These are phyloP conservation scores for Stephania cephalantha DNA, from an alignment of 164 flowering plant species.

Conservation along the genomic window DNA sequence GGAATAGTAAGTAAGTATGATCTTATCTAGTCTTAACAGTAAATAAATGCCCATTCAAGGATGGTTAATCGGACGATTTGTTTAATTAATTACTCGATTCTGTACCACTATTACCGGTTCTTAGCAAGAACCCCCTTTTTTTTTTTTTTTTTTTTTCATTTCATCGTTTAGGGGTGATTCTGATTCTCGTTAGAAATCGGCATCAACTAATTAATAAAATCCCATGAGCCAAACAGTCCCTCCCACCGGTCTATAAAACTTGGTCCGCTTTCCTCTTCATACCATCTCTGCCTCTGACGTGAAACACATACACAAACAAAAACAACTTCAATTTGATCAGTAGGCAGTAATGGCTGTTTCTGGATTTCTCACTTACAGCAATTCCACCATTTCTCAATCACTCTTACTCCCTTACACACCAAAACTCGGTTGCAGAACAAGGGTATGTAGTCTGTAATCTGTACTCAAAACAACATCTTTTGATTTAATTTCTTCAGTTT, in stretches of 20 bases:
- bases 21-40: too few relatives aligned
- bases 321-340: not conserved
- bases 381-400: conserved; percentile 14
- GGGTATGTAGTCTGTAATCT: conserved; percentile 13
- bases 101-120: not conserved
- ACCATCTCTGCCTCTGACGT: not conserved
- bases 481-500: not conserved
- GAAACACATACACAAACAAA: too few relatives aligned
- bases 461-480: not conserved
- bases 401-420: conserved; percentile 10
- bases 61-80: not conserved
- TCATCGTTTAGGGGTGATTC: not conserved
- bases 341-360: conserved; percentile 25
- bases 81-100: not conserved
- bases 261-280: not conserved
- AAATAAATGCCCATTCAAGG: too few relatives aligned
- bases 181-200: not conserved
- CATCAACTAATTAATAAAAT: not conserved
- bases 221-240: not conserved
- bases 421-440: conserved; percentile 20
- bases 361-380: conserved; percentile 14
- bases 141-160: too few relatives aligned
- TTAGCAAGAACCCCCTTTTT: not conserved
- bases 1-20: too few relatives aligned
- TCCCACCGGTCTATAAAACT: not conserved